phyloP scores from a whole-genome alignment of 257 asterid species.

The Solanum bulbocastanum region DNA sequence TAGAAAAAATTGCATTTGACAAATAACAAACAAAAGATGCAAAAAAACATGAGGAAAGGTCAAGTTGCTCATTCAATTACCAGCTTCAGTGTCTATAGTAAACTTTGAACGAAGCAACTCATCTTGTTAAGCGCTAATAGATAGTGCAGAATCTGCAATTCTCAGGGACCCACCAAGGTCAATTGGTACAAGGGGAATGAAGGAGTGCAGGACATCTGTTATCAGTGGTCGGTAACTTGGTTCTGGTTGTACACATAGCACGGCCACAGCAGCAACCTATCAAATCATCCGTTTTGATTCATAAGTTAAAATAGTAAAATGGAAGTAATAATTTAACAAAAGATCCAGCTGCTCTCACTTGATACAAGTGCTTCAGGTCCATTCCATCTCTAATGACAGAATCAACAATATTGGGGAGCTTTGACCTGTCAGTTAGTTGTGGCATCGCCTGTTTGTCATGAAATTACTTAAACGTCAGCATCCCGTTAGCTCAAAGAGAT shows the following conservation, averaged over 20 bases:
- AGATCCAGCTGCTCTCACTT: slow-evolving; percentile 28
- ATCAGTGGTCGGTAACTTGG: slow-evolving; percentile 93
- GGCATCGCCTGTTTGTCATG: slow-evolving; percentile 75
- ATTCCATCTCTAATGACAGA: slow-evolving; percentile 60
- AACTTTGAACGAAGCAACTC: not conserved
- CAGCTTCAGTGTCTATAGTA: not conserved
- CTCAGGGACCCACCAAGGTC: slow-evolving; percentile 87
- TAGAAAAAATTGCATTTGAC: slow-evolving; percentile 1
- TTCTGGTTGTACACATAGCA: slow-evolving; percentile 89
- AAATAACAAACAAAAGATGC: not conserved
- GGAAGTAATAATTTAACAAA: not conserved
- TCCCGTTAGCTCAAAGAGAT: not conserved
- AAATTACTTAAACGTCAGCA: not conserved
- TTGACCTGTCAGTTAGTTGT: slow-evolving; percentile 81
- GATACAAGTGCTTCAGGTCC: slow-evolving; percentile 92
- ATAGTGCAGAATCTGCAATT: slow-evolving; percentile 29
- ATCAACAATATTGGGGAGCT: slow-evolving; percentile 83
- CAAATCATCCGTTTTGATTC: not conserved
- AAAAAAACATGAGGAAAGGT: not conserved
- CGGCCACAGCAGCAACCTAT: slow-evolving; percentile 97
- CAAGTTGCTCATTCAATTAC: slow-evolving; percentile 3
- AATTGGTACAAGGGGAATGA: slow-evolving; percentile 87
- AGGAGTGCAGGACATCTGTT: slow-evolving; percentile 89
- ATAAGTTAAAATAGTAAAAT: not conserved
- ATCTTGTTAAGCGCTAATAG: slow-evolving; percentile 14